A percentile compares a stretch with the other conserved stretches of the same genome.
These are phyloP conservation scores for Annulohypoxylon truncatum DNA, from an alignment of 2,329 filamentous ascomycete species.

Conservation along the genomic window DNA sequence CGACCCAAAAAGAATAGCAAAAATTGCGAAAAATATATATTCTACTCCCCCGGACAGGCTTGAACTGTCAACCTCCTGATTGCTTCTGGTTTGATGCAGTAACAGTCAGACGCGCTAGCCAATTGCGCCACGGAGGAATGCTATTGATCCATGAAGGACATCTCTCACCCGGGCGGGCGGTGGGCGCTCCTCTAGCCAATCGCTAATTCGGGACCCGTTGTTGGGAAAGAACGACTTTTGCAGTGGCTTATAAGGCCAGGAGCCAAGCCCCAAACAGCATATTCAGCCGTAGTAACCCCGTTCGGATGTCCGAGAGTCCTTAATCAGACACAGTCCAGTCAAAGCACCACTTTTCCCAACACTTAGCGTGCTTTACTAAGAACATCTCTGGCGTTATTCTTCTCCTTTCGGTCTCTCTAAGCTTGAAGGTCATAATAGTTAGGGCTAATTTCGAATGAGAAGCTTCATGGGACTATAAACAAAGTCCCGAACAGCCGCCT, in stretches of 20 bases:
- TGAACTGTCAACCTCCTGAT: conserved; percentile 18
- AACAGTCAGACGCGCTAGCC: conserved; percentile 72
- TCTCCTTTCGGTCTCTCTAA: too few species aligned
- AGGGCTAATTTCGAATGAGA: too few species aligned
- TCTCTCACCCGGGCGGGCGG: neutral
- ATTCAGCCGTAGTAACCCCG: neutral
- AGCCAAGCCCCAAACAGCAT: neutral
- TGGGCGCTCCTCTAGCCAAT: neutral
- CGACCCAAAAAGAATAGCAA: neutral
- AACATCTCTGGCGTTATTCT: too few species aligned
- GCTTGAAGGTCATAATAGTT: too few species aligned
- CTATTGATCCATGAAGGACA: neutral
- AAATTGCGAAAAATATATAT: neutral
- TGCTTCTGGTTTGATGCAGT: conserved; percentile 36
- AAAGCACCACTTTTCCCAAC: neutral
- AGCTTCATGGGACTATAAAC: too few species aligned
- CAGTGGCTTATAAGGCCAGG: neutral
- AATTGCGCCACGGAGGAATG: conserved; percentile 58
- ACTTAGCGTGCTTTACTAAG: too few species aligned
- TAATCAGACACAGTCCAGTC: neutral
- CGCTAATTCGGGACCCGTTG: neutral
- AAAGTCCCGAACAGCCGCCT: too few species aligned
- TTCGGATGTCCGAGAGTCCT: neutral
- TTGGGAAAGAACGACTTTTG: neutral
- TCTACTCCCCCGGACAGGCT: conserved; percentile 10